Conservation (phyloP, 345 rosid genomes). For the Aquilaria yunnanensis region DNA sequence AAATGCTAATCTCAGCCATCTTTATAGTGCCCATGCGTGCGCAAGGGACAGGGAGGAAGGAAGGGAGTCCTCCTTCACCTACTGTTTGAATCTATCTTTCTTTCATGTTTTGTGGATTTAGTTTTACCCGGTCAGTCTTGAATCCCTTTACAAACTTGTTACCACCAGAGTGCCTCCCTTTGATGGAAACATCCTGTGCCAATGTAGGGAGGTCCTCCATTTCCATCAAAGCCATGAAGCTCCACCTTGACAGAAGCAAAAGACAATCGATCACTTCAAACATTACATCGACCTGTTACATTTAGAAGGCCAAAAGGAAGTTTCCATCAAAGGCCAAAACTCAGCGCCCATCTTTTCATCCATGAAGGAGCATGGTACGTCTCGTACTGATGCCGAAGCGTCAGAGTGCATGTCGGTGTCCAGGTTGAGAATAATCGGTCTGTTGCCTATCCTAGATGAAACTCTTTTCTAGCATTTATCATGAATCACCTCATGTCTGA, state of each 20-base stretch:
- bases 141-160: slow-evolving; percentile 4
- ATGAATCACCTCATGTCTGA: too few relatives aligned
- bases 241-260: slow-evolving; percentile 17
- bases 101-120: neutral
- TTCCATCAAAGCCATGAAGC: slow-evolving; percentile 20
- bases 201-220: slow-evolving; percentile 24
- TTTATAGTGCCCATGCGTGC: slow-evolving; percentile 16
- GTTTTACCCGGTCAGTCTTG: slow-evolving; percentile 2
- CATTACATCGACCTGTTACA: neutral
- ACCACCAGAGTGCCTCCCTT: slow-evolving; percentile 19
- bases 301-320: neutral
- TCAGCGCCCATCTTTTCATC: slow-evolving; percentile 27
- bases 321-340: slow-evolving; percentile 19
- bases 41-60: neutral
- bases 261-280: neutral
- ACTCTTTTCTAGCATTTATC: slow-evolving; percentile 24
- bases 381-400: slow-evolving; percentile 21
- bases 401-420: slow-evolving; percentile 46
- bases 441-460: slow-evolving; percentile 36
- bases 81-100: neutral
- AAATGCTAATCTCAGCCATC: slow-evolving; percentile 14
- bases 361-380: slow-evolving; percentile 41
- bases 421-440: slow-evolving; percentile 29
- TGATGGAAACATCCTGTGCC: slow-evolving; percentile 36
- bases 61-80: slow-evolving; percentile 27